A percentile compares a stretch with the other conserved stretches of the same genome.
Evolutionary conservation across 164 flowering plant genomes (phyloP).

Genomic region (Litsea cubeba): DNA sequence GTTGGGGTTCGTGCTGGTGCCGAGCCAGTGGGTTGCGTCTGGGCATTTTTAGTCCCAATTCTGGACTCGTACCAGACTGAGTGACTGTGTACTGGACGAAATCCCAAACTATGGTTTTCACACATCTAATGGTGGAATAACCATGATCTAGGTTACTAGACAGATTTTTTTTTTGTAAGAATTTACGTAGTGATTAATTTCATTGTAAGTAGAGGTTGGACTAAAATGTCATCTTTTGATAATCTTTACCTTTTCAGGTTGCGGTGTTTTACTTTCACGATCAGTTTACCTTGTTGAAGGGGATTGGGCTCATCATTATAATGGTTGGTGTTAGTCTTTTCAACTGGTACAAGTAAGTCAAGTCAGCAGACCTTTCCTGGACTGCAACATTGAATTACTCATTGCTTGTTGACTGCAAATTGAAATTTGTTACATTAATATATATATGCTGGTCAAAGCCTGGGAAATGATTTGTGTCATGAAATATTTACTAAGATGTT

Average conservation of each 20-base stretch:
- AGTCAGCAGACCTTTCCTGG: slow-evolving; percentile 24
- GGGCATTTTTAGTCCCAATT: too few species aligned
- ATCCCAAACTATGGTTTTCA: too few species aligned
- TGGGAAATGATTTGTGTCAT: background rate
- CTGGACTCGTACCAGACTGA: too few species aligned
- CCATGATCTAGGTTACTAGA: too few species aligned
- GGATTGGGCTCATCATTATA: slow-evolving; percentile 74
- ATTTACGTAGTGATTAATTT: too few species aligned
- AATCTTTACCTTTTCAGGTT: slow-evolving; percentile 42
- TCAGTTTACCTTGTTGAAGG: slow-evolving; percentile 88
- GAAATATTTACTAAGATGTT: background rate
- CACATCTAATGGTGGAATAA: too few species aligned
- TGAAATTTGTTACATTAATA: background rate
- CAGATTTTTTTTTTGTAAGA: too few species aligned
- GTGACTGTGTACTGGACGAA: too few species aligned
- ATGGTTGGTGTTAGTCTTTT: slow-evolving; percentile 95
- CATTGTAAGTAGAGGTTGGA: background rate
- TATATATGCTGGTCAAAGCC: background rate
- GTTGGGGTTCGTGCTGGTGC: too few species aligned
- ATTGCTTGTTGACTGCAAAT: background rate
- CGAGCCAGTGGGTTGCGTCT: too few species aligned
- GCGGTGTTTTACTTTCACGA: slow-evolving; percentile 98
- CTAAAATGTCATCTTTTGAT: background rate
- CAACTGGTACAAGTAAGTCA: slow-evolving; percentile 98
- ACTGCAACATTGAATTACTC: background rate